Percentiles rank a stretch among this genome's conserved stretches.
Conservation (phyloP, 2,329 filamentous ascomycete species). For the Arthroderma uncinatum region DNA sequence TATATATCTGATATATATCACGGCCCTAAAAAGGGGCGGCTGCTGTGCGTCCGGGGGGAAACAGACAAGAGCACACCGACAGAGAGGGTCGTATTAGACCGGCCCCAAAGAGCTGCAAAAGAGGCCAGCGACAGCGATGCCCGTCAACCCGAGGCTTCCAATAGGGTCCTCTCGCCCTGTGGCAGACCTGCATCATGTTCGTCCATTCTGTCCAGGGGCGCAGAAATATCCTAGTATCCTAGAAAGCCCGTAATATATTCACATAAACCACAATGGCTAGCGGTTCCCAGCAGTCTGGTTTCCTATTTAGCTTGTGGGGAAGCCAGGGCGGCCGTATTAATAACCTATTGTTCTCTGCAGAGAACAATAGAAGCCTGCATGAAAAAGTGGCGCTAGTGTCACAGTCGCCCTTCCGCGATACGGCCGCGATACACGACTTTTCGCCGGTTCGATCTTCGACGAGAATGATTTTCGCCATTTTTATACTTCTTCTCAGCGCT, state of each 20-base stretch:
- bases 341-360: constrained; percentile 5
- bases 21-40: background rate
- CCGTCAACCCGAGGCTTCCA: background rate
- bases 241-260: background rate
- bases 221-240: background rate
- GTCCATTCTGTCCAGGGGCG: background rate
- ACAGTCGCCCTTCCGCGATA: constrained; percentile 1
- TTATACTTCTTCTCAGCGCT: constrained; percentile 3
- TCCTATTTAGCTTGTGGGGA: constrained; percentile 4
- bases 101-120: constrained; percentile 1
- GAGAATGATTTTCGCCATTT: background rate
- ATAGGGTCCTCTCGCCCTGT: background rate
- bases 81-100: background rate
- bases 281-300: background rate
- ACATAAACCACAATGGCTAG: background rate
- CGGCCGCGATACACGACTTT: background rate
- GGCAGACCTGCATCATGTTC: background rate
- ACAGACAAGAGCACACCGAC: background rate
- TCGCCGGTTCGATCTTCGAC: background rate
- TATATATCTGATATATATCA: constrained; percentile 4
- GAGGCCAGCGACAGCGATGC: background rate
- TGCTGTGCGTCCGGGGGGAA: constrained; percentile 1
- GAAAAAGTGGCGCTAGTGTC: constrained; percentile 4
- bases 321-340: constrained; percentile 2
- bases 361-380: constrained; percentile 4